Conservation (phyloP, 371 early-diverging fungal genomes). For the Actinomortierella wolfii region DNA sequence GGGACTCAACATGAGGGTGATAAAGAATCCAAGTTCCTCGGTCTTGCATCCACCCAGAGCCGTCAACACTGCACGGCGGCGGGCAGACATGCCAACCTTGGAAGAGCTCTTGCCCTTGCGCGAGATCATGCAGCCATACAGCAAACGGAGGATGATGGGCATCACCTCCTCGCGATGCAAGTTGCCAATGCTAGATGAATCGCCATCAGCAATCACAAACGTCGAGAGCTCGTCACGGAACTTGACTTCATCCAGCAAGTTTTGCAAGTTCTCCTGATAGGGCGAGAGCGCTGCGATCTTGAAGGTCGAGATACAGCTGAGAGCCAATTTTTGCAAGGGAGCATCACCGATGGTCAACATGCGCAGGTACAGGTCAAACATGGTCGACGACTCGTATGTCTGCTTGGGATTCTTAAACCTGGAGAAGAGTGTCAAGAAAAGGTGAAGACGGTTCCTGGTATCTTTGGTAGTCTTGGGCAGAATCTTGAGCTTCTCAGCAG, state of each 20-base stretch:
- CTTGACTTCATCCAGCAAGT: slow-evolving; percentile 79
- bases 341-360: slow-evolving; percentile 83
- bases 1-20: slow-evolving; percentile 81
- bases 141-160: slow-evolving; percentile 79
- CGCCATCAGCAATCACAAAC: slow-evolving; percentile 65
- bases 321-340: slow-evolving; percentile 75
- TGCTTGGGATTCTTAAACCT: slow-evolving; percentile 70
- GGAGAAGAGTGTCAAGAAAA: slow-evolving; percentile 78
- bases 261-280: slow-evolving; percentile 77
- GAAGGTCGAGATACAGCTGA: slow-evolving; percentile 87
- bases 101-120: slow-evolving; percentile 68
- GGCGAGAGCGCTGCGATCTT: slow-evolving; percentile 66
- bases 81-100: slow-evolving; percentile 66
- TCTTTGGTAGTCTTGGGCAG: slow-evolving; percentile 50
- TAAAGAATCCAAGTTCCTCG: slow-evolving; percentile 70
- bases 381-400: slow-evolving; percentile 53
- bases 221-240: slow-evolving; percentile 89
- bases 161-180: slow-evolving; percentile 71
- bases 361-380: slow-evolving; percentile 69
- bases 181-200: slow-evolving; percentile 62
- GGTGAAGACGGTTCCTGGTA: slow-evolving; percentile 57
- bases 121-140: slow-evolving; percentile 89
- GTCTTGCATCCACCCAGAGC: slow-evolving; percentile 71
- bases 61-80: slow-evolving; percentile 80
- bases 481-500: slow-evolving; percentile 41